Base-by-base conservation (phyloP, 2,329 filamentous ascomycete species). In the Reticulascus tulasneorum region DNA sequence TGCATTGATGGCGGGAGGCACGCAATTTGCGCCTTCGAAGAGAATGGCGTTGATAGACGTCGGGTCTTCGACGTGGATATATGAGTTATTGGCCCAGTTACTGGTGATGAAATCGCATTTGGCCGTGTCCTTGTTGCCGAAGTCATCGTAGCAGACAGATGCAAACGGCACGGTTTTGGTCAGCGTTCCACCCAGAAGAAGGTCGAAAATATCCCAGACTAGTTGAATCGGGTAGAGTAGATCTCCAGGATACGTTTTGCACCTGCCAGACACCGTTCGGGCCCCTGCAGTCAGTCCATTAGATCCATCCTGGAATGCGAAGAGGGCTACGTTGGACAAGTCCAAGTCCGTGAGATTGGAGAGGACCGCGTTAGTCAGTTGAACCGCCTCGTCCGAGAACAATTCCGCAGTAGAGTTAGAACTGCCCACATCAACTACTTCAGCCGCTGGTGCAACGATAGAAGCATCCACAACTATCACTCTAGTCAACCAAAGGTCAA, bases 221-320 rank as follows among this genome's bases (percentile, higher is more conserved):
- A 40, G 10, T 1, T 35, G 26, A 4, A 33, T 44, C 1, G 60
- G 60, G 50, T 55, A 63, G 2, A 48, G 27, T 4, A 26, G 11
- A 7, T 63, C 59, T 5, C 56, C 56, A 3, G 59, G 59, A 13
- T 55, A 59, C 0, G 49, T 52, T 37, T 63, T 63, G 48, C 60
- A 63, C 25, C 18, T 29, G 11, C 51, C 52, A 37, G 34, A 47
- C 7, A 33, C 28, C 3, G 44, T 28, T 7, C 47, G 46, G 35
- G 51, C 51, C n/a, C 47, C 23, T 23, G 45, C 20, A 5, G 31
- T 33, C n/a, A n/a, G n/a, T n/a, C n/a, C n/a, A n/a, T n/a, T n/a
- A 27, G 47, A 9, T n/a, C 45, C 33, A 9, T 47, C 23, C 10
- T 44, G 52, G 28, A 66, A 66, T 12, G 42, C 36, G 32, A 66